Percentiles rank a stretch among this genome's conserved stretches.
These are phyloP conservation scores for Talaromyces sp. DNA, from an alignment of 2,329 filamentous ascomycete species.

Conservation along the genomic window DNA sequence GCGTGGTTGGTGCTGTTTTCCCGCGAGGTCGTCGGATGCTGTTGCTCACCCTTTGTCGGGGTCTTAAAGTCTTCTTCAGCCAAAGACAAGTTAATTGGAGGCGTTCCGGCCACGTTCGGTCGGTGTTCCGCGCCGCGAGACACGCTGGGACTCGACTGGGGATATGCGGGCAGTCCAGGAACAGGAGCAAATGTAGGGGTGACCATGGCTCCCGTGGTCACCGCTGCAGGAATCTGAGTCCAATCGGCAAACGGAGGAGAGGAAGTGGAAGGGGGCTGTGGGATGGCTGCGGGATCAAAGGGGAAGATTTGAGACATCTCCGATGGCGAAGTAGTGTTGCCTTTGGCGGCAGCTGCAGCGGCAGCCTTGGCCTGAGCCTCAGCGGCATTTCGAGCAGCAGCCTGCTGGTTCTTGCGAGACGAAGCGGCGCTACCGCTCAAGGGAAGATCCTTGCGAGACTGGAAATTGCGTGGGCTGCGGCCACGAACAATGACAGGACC, in stretches of 20 bases:
- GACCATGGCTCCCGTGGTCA: constrained; percentile 12
- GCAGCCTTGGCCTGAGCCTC: constrained; percentile 33
- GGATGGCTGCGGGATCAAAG: constrained; percentile 22
- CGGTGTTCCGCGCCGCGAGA: constrained; percentile 25
- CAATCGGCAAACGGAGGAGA: constrained; percentile 26
- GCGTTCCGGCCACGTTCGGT: constrained; percentile 33
- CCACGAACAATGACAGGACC: constrained; percentile 91
- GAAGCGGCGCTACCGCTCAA: constrained; percentile 73
- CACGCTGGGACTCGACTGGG: constrained; percentile 50
- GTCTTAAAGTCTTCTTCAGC: constrained; percentile 50
- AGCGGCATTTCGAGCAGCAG: constrained; percentile 7
- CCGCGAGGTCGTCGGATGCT: constrained; percentile 9
- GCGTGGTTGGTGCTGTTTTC: constrained; percentile 16
- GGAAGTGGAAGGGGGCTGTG: constrained; percentile 21
- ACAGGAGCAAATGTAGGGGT: constrained; percentile 17
- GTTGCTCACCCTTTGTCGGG: constrained; percentile 16
- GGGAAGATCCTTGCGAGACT: constrained; percentile 86
- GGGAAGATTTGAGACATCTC: constrained; percentile 13
- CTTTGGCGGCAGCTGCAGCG: constrained; percentile 17
- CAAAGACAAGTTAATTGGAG: constrained; percentile 52
- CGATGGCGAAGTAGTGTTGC: constrained; percentile 29
- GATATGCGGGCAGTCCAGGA: constrained; percentile 33
- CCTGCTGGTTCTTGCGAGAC: constrained; percentile 58
- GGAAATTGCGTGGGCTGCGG: constrained; percentile 89
- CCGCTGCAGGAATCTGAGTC: constrained; percentile 27